These are phyloP conservation scores for Coniochaeta hoffmannii DNA, from an alignment of 2,329 filamentous ascomycete genomes.

Conservation along the genomic window DNA sequence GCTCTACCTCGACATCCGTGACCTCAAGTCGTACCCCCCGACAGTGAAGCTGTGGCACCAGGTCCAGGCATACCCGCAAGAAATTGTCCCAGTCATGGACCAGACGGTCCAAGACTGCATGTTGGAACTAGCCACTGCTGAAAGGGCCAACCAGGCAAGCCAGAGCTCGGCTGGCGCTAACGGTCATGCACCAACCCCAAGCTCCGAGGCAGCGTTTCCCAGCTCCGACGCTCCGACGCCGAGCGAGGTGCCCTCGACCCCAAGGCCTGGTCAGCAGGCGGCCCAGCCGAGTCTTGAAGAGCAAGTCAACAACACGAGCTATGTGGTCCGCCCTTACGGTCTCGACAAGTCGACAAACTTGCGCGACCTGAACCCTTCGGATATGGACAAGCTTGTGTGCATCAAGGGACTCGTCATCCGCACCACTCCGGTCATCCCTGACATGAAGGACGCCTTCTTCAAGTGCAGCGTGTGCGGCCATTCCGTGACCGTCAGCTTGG, in stretches of 20 bases:
- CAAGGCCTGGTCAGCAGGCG: conserved; percentile 34
- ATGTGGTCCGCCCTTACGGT: conserved; percentile 84
- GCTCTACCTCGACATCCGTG: conserved; percentile 80
- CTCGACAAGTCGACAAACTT: conserved; percentile 83
- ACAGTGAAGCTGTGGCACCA: conserved; percentile 95
- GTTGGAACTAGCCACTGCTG: conserved; percentile 77
- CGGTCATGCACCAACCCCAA: conserved; percentile 42
- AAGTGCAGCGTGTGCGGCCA: conserved; percentile 90
- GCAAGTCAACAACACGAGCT: conserved; percentile 72
- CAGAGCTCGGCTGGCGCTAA: conserved; percentile 46
- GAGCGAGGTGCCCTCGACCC: conserved; percentile 42
- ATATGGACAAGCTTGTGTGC: conserved; percentile 93
- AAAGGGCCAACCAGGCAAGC: conserved; percentile 65
- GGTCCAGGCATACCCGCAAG: conserved; percentile 85
- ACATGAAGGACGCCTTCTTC: conserved; percentile 99
- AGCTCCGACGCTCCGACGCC: conserved; percentile 59
- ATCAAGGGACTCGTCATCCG: conserved; percentile 96
- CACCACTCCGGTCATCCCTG: conserved; percentile 90
- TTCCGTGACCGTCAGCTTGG: conserved; percentile 82
- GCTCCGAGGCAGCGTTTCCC: conserved; percentile 69
- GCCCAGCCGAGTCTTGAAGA: conserved; percentile 58
- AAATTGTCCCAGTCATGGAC: conserved; percentile 96
- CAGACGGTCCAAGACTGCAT: conserved; percentile 88
- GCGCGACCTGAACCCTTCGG: conserved; percentile 85
- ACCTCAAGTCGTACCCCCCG: conserved; percentile 86